Evolutionary conservation across 352 stramenopile species (phyloP).

Genomic region (Phytopythium aichiense): DNA sequence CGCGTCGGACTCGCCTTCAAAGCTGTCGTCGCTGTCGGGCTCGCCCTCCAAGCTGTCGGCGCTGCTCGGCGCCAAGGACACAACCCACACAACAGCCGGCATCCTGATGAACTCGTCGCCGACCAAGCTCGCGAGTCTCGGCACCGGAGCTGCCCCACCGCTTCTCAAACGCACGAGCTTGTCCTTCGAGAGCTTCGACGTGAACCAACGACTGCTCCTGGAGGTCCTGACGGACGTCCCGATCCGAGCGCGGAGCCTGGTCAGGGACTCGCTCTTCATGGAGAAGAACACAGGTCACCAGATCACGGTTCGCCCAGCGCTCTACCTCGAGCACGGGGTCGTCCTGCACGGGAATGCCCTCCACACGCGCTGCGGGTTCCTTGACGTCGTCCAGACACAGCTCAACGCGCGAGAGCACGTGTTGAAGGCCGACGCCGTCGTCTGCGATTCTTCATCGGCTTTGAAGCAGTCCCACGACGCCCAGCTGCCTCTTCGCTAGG

Average conservation of each 20-base stretch:
- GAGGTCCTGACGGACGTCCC: constrained; percentile 29
- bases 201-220: constrained; percentile 24
- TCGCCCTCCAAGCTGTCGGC: constrained; percentile 4
- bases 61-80: constrained; percentile 7
- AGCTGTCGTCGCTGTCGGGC: constrained; percentile 1
- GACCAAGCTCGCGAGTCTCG: constrained; percentile 13
- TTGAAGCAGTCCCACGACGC: not conserved
- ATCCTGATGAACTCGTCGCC: constrained; percentile 24
- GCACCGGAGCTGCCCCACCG: constrained; percentile 8
- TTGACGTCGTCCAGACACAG: constrained; percentile 36
- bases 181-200: constrained; percentile 10
- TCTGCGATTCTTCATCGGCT: not conserved
- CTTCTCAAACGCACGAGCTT: constrained; percentile 25
- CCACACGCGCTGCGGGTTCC: constrained; percentile 38
- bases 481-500: not conserved
- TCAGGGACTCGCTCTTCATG: constrained; percentile 33
- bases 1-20: constrained; percentile 9
- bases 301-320: constrained; percentile 34
- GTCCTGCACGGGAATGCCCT: constrained; percentile 22
- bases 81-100: constrained; percentile 16
- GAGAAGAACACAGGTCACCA: constrained; percentile 25
- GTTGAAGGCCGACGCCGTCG: not conserved
- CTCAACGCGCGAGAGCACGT: constrained; percentile 18
- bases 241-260: constrained; percentile 41
- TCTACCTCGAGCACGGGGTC: constrained; percentile 43